These are phyloP conservation scores for Poa pratensis DNA, from an alignment of 176 grass and related monocot species.

Conservation along the genomic window DNA sequence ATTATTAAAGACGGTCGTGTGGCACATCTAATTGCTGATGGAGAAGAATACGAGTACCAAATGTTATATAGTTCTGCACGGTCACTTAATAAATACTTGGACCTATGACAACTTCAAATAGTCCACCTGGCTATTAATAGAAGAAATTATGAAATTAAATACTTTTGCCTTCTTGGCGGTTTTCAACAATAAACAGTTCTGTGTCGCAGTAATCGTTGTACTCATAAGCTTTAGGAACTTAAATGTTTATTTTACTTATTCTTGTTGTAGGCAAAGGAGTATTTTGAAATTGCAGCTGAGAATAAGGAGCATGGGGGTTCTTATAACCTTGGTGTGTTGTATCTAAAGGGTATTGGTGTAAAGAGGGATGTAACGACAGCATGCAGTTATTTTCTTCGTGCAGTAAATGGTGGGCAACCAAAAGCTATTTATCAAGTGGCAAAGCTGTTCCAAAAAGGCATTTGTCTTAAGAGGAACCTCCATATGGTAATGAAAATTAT, in stretches of 20 bases:
- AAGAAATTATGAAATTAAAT: not conserved
- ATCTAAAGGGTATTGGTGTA: constrained; percentile 96
- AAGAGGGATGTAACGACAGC: constrained; percentile 74
- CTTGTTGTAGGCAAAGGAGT: constrained; percentile 77
- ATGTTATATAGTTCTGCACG: constrained; percentile 7
- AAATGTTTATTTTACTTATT: constrained; percentile 31
- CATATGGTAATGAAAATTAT: constrained; percentile 63
- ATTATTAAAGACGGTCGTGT: constrained; percentile 7
- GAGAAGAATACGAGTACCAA: constrained; percentile 12
- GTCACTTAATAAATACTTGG: constrained; percentile 21
- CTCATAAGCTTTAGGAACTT: constrained; percentile 8
- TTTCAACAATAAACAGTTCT: not conserved
- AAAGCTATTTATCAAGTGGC: constrained; percentile 99
- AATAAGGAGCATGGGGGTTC: constrained; percentile 84
- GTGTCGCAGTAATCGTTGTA: not conserved
- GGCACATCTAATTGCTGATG: not conserved
- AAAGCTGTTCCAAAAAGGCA: constrained; percentile 90
- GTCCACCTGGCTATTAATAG: not conserved
- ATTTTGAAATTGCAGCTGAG: constrained; percentile 82
- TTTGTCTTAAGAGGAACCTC: constrained; percentile 93
- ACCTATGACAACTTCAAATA: constrained; percentile 15
- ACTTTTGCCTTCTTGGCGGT: not conserved
- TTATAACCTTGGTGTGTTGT: constrained; percentile 95
- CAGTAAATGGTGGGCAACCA: constrained; percentile 88
- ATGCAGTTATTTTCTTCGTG: constrained; percentile 65